phyloP scores from a whole-genome alignment of 2,329 filamentous ascomycete species.

The Trichophaea hybrida region DNA sequence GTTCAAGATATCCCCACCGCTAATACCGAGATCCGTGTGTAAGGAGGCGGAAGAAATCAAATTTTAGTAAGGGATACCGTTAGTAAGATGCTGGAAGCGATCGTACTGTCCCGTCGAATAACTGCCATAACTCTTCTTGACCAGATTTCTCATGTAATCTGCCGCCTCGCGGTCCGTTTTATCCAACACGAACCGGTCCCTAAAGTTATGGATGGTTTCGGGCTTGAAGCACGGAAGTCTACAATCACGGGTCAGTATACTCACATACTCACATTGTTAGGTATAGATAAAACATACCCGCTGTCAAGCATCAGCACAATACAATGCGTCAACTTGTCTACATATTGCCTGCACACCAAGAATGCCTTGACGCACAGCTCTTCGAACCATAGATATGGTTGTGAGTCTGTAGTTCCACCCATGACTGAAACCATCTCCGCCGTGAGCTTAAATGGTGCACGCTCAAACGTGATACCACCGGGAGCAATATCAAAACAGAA shows the following conservation, averaged over 20 bases:
- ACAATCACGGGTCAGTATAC: not conserved
- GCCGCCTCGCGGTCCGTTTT: conserved; percentile 85
- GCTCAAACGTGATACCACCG: conserved; percentile 92
- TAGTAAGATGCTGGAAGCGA: conserved; percentile 92
- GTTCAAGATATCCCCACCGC: no score
- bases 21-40: no score
- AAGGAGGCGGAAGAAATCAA: not conserved
- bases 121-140: conserved; percentile 79
- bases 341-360: conserved; percentile 71
- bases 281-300: conserved; percentile 36
- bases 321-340: conserved; percentile 76
- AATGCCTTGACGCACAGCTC: conserved; percentile 93
- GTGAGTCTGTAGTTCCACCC: conserved; percentile 71
- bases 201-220: conserved; percentile 83
- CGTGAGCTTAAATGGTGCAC: conserved; percentile 95
- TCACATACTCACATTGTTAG: not conserved
- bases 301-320: conserved; percentile 92
- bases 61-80: conserved; percentile 79
- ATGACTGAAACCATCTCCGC: conserved; percentile 98
- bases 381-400: conserved; percentile 90
- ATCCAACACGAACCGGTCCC: conserved; percentile 81
- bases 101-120: conserved; percentile 92
- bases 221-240: conserved; percentile 89
- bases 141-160: conserved; percentile 78
- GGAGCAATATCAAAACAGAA: conserved; percentile 99